phyloP scores from a whole-genome alignment of 1,284 basidiomycete genomes.

The Rugosomyces carneus region DNA sequence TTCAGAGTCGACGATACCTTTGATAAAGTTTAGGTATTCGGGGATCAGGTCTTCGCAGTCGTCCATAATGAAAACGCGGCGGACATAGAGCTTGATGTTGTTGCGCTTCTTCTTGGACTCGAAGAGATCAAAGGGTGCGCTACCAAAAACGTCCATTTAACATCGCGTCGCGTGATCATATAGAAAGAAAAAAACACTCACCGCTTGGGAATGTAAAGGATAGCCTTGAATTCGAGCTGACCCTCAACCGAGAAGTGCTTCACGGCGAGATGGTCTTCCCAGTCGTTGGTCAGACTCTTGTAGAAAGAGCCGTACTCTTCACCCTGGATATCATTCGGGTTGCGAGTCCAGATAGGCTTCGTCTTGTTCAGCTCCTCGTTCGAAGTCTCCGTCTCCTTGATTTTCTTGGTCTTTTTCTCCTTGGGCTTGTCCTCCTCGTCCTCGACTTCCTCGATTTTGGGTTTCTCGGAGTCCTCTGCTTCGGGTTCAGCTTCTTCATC shows the following conservation, averaged over 20 bases:
- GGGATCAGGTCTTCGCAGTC: conserved; percentile 99
- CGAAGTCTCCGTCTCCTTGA: conserved; percentile 86
- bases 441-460: conserved; percentile 72
- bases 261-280: conserved; percentile 98
- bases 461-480: conserved; percentile 61
- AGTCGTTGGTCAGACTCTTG: conserved; percentile 99
- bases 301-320: conserved; percentile 98
- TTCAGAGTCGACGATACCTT: conserved; percentile 99
- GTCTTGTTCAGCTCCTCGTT: conserved; percentile 99
- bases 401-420: conserved; percentile 96
- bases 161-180: background rate
- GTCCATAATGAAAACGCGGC: conserved; percentile 99
- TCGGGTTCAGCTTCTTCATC: conserved; percentile 70
- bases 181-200: conserved; percentile 32
- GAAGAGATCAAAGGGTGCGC: conserved; percentile 98
- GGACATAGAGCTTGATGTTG: conserved; percentile 99
- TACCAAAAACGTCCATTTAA: conserved; percentile 27
- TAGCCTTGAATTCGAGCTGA: conserved; percentile 99
- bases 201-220: conserved; percentile 96
- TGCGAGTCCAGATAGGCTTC: conserved; percentile 99
- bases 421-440: conserved; percentile 87
- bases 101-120: conserved; percentile 99
- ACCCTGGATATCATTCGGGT: conserved; percentile 86
- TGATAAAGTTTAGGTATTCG: conserved; percentile 99
- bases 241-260: conserved; percentile 99